Evolutionary conservation across 2,329 filamentous ascomycete genomes (phyloP).

Genomic region (Fusarium torreyae): DNA sequence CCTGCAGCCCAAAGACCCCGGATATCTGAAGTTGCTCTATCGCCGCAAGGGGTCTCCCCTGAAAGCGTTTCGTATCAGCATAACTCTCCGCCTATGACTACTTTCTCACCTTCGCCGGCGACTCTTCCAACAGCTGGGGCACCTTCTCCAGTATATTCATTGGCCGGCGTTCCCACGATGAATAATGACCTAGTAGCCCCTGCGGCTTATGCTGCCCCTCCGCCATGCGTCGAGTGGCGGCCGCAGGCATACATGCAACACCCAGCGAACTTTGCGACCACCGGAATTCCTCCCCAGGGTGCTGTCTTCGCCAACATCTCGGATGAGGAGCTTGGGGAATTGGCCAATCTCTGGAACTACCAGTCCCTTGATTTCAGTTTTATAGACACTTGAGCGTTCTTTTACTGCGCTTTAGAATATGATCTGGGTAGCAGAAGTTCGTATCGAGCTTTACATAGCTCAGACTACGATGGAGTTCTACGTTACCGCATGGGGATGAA

Average conservation of each 20-base stretch:
- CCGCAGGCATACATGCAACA: slow-evolving; percentile 26
- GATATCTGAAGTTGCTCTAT: slow-evolving; percentile 3
- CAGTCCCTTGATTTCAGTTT: slow-evolving; percentile 54
- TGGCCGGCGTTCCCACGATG: slow-evolving; percentile 7
- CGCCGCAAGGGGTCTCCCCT: slow-evolving; percentile 17
- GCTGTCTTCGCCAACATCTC: slow-evolving; percentile 50
- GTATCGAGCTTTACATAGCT: too few species aligned
- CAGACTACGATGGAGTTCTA: not conserved
- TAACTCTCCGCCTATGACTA: slow-evolving; percentile 17
- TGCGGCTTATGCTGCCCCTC: slow-evolving; percentile 17
- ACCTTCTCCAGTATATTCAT: slow-evolving; percentile 25
- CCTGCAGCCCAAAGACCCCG: slow-evolving; percentile 26
- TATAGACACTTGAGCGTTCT: slow-evolving; percentile 28
- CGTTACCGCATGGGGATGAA: too few species aligned
- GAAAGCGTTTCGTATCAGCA: slow-evolving; percentile 5
- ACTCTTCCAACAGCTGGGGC: slow-evolving; percentile 6
- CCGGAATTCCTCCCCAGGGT: slow-evolving; percentile 26
- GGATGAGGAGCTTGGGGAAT: slow-evolving; percentile 53
- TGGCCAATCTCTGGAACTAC: slow-evolving; percentile 55
- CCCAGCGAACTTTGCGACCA: slow-evolving; percentile 15
- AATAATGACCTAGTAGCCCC: slow-evolving; percentile 2
- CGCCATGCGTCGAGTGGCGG: slow-evolving; percentile 34
- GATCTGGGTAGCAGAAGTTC: not conserved
- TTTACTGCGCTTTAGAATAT: not conserved
- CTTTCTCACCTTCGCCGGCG: slow-evolving; percentile 12